These are phyloP conservation scores for Apiosordaria backusii DNA, from an alignment of 495 filamentous ascomycete species.

Conservation along the genomic window DNA sequence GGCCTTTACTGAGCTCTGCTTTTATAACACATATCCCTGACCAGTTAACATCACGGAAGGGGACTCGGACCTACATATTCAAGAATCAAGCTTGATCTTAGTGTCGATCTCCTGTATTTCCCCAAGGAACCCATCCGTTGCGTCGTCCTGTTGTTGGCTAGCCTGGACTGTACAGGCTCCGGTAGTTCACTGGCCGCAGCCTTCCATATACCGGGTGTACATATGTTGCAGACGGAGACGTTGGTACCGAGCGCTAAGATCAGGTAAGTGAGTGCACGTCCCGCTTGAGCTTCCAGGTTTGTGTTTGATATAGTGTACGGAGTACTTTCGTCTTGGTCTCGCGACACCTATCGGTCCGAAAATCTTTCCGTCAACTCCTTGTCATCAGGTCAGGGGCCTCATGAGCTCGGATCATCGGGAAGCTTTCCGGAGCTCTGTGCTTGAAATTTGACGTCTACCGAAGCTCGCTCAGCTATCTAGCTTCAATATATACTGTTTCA, in stretches of 20 bases:
- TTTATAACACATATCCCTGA: background rate
- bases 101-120: background rate
- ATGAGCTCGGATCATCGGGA: slow-evolving; percentile 11
- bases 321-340: background rate
- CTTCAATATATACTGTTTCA: background rate
- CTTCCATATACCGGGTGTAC: slow-evolving; percentile 12
- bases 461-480: background rate
- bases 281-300: background rate
- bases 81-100: background rate
- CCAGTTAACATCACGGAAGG: background rate
- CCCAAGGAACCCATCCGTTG: background rate
- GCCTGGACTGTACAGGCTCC: background rate
- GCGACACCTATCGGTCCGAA: slow-evolving; percentile 16
- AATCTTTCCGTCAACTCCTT: background rate
- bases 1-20: background rate
- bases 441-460: background rate
- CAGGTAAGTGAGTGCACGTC: background rate
- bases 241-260: slow-evolving; percentile 12
- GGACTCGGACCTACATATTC: background rate
- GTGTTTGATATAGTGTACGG: background rate
- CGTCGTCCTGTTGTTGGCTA: background rate
- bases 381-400: background rate
- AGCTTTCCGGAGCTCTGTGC: background rate
- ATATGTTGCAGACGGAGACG: slow-evolving; percentile 12
- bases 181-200: slow-evolving; percentile 4